A percentile compares a stretch with the other conserved stretches of the same genome.
Evolutionary conservation across 192 early-diverging fungal genomes (phyloP).

Genomic region (Coemansia sp.): DNA sequence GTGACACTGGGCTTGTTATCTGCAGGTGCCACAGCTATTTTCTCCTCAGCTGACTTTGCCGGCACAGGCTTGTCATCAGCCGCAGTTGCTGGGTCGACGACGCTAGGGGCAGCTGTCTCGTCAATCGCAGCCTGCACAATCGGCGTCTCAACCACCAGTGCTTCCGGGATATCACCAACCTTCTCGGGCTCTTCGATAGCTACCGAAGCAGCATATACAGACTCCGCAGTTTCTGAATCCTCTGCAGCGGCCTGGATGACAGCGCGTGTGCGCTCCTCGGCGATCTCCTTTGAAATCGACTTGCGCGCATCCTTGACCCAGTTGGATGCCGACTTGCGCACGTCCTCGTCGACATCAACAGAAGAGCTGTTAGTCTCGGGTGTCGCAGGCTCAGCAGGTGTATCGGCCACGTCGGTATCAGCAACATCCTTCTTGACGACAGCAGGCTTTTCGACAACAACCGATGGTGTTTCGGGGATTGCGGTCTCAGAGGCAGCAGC

Average conservation of each 20-base stretch:
- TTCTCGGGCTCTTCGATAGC: background rate
- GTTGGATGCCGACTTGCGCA: conserved; percentile 44
- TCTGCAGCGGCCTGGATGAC: background rate
- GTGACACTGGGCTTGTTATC: conserved; percentile 3
- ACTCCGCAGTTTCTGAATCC: background rate
- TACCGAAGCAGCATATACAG: background rate
- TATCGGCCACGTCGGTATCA: no score
- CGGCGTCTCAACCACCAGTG: background rate
- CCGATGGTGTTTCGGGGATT: background rate
- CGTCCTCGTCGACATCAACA: conserved; percentile 26
- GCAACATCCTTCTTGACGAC: background rate
- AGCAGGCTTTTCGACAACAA: background rate
- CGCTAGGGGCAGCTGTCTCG: background rate
- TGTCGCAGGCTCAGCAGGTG: background rate
- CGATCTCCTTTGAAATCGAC: conserved; percentile 50
- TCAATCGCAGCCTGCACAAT: background rate
- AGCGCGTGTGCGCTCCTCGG: conserved; percentile 42
- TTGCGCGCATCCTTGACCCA: conserved; percentile 52
- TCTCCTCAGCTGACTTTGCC: conserved; percentile 2
- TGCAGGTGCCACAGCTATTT: background rate
- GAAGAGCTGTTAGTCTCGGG: background rate
- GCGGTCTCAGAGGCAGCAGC: background rate
- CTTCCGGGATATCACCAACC: background rate
- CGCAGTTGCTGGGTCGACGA: background rate
- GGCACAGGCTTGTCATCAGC: conserved; percentile 7